phyloP scores from a whole-genome alignment of 2,329 filamentous ascomycete species.

The Macrophomina phaseolina region DNA sequence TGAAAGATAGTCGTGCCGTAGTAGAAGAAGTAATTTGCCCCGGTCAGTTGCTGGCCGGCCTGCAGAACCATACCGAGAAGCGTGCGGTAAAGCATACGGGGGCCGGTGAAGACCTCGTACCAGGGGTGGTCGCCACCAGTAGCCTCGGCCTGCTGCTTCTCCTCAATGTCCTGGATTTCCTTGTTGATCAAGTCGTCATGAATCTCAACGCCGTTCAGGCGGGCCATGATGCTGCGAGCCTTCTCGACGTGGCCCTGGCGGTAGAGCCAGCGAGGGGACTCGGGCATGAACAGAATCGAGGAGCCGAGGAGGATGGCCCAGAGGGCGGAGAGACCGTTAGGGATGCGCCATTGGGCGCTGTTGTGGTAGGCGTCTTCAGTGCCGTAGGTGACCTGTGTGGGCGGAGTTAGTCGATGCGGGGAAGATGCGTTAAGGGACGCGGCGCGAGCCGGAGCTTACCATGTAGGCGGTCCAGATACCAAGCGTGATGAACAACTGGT shows the following conservation, averaged over 20 bases:
- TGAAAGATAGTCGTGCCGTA: constrained; percentile 56
- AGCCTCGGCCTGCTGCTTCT: constrained; percentile 61
- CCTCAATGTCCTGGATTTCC: constrained; percentile 62
- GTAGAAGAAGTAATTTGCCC: constrained; percentile 71
- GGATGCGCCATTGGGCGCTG: constrained; percentile 65
- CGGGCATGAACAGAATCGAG: constrained; percentile 55
- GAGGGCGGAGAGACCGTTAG: constrained; percentile 55
- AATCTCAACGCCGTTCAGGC: constrained; percentile 59
- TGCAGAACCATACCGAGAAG: constrained; percentile 61
- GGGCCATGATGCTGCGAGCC: constrained; percentile 56
- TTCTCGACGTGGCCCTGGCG: constrained; percentile 57
- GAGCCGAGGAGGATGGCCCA: constrained; percentile 31
- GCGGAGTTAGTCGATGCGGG: constrained; percentile 13
- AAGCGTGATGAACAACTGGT: constrained; percentile 54
- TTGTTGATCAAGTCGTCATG: constrained; percentile 60
- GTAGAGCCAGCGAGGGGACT: constrained; percentile 50
- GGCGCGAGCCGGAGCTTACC: constrained; percentile 21
- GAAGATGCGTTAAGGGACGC: background rate
- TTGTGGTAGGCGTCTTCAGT: constrained; percentile 57
- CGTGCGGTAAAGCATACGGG: constrained; percentile 70
- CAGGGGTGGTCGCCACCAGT: constrained; percentile 42
- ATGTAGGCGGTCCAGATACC: constrained; percentile 40
- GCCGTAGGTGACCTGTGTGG: constrained; percentile 60
- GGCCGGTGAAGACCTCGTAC: constrained; percentile 68
- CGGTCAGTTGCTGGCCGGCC: constrained; percentile 71